Evolutionary conservation across 805 yeast species (phyloP).

Genomic region (Myxozyma sirexii): DNA sequence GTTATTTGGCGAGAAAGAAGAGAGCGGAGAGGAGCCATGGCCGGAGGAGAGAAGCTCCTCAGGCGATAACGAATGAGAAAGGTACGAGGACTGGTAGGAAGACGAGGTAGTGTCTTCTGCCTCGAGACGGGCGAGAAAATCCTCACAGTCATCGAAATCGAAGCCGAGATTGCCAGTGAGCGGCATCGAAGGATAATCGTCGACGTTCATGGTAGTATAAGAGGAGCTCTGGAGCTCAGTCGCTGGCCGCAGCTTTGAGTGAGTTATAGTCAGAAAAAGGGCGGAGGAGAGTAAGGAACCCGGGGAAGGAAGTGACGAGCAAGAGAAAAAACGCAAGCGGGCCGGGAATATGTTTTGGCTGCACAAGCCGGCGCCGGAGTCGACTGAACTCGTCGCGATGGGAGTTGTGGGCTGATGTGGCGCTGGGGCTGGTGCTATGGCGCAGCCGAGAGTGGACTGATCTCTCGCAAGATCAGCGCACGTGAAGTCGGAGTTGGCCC

Average conservation of each 20-base stretch:
- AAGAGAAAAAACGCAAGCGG: not conserved
- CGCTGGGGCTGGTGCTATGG: not conserved
- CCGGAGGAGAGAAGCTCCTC: conserved; percentile 28
- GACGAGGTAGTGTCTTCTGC: conserved; percentile 26
- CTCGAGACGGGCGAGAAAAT: conserved; percentile 36
- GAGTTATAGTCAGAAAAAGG: not conserved
- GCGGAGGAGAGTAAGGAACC: not conserved
- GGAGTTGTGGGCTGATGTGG: not conserved
- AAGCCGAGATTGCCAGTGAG: conserved; percentile 21
- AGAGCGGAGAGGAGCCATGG: conserved; percentile 32
- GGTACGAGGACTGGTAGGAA: conserved; percentile 23
- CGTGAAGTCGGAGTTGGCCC: not conserved
- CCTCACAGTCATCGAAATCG: conserved; percentile 37
- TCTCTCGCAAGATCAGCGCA: not conserved
- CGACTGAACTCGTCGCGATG: not conserved
- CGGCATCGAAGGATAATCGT: conserved; percentile 14
- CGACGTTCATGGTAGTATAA: conserved; percentile 12
- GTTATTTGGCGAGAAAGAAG: conserved; percentile 19
- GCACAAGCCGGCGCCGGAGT: not conserved
- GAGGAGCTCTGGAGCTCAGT: not conserved
- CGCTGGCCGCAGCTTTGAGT: not conserved
- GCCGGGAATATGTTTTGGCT: not conserved
- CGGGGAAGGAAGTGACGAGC: not conserved
- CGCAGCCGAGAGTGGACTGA: conserved; percentile 3
- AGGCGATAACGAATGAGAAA: conserved; percentile 25